Evolutionary conservation across 1,139 yeast species (phyloP).

Genomic region (Spathaspora sp.): DNA sequence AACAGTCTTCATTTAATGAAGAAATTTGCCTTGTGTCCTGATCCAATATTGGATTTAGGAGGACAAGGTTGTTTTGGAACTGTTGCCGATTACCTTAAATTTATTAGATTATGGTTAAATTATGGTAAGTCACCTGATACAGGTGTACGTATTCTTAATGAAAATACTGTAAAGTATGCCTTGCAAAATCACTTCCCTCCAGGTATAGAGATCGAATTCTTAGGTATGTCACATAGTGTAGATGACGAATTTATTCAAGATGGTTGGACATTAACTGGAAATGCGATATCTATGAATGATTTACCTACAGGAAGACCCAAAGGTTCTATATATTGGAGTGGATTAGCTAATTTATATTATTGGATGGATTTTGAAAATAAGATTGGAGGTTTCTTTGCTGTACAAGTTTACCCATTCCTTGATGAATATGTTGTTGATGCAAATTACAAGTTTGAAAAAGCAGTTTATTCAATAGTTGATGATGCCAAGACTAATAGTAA

Average conservation of each 20-base stretch:
- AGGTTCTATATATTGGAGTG: conserved; percentile 45
- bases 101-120: conserved; percentile 47
- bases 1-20: conserved; percentile 17
- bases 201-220: conserved; percentile 20
- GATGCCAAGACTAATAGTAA: conserved; percentile 1
- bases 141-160: conserved; percentile 30
- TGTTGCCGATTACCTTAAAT: conserved; percentile 42
- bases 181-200: conserved; percentile 35
- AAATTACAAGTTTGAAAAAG: conserved; percentile 18
- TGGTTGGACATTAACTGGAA: conserved; percentile 77
- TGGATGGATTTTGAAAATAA: conserved; percentile 47
- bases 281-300: conserved; percentile 56
- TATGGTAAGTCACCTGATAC: conserved; percentile 43
- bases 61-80: conserved; percentile 51
- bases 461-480: conserved; percentile 17
- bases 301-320: conserved; percentile 41
- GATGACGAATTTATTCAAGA: conserved; percentile 48
- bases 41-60: conserved; percentile 44
- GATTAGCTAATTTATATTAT: conserved; percentile 44
- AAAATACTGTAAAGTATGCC: conserved; percentile 33
- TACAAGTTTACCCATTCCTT: conserved; percentile 36
- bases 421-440: conserved; percentile 17
- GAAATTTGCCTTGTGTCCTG: conserved; percentile 18
- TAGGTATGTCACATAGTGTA: conserved; percentile 14
- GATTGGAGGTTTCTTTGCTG: conserved; percentile 44